These are phyloP conservation scores for Neoscytalidium dimidiatum DNA, from an alignment of 2,329 filamentous ascomycete species.

Conservation along the genomic window DNA sequence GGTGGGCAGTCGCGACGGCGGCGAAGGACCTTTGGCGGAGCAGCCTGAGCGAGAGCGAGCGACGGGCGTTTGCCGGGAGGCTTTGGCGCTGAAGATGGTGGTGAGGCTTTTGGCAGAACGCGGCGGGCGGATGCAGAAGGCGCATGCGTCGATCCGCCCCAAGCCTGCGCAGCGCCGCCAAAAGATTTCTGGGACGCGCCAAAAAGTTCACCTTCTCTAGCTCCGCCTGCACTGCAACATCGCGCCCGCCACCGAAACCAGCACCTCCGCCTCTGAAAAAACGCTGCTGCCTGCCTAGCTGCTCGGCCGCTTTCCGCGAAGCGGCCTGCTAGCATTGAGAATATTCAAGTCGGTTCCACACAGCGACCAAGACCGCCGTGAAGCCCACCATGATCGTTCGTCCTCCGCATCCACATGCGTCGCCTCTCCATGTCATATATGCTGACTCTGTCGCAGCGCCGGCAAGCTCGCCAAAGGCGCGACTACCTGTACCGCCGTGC, in stretches of 20 bases:
- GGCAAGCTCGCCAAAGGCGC: constrained; percentile 75
- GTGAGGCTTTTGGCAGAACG: background rate
- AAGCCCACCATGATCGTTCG: constrained; percentile 16
- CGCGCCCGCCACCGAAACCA: background rate
- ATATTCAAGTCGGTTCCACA: background rate
- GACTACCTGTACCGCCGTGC: constrained; percentile 93
- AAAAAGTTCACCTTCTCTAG: constrained; percentile 15
- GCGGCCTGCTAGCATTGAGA: background rate
- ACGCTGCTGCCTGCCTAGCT: background rate
- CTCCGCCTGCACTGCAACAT: background rate
- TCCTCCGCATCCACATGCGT: background rate
- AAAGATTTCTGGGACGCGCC: constrained; percentile 6
- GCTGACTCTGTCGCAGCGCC: constrained; percentile 43
- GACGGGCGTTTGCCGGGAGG: background rate
- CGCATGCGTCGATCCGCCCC: constrained; percentile 15
- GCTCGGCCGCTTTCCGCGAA: background rate
- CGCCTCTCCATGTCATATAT: background rate
- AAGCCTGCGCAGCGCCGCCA: background rate
- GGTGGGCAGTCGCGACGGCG: background rate
- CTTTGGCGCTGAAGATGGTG: background rate
- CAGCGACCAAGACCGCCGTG: too few relatives aligned
- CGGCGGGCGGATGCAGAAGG: constrained; percentile 4
- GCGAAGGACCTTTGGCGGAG: background rate
- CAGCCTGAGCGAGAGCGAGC: background rate
- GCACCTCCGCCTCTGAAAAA: background rate